Percentiles rank a stretch among this genome's conserved stretches.
These are phyloP conservation scores for Mychonastes homosphaera DNA, from an alignment of 139 green algal genomes.

Conservation along the genomic window DNA sequence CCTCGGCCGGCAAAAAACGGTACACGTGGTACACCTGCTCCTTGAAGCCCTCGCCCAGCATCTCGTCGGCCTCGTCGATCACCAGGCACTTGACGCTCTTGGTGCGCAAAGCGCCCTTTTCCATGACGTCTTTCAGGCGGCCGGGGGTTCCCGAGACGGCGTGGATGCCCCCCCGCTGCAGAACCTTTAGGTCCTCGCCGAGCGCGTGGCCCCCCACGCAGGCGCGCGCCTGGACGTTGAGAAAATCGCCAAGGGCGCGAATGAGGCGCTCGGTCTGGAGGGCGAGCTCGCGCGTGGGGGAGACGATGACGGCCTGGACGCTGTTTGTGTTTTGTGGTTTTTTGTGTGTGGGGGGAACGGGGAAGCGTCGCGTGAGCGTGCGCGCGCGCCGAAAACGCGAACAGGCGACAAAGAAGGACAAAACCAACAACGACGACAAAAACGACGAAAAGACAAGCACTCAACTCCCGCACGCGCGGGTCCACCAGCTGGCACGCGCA, in stretches of 20 bases:
- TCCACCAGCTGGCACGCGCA: conserved; percentile 83
- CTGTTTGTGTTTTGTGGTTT: too few relatives aligned
- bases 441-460: background rate
- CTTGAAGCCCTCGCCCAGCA: conserved; percentile 97
- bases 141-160: conserved; percentile 93
- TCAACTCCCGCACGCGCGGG: conserved; percentile 52
- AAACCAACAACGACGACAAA: background rate
- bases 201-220: conserved; percentile 94
- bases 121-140: conserved; percentile 98
- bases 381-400: background rate
- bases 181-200: conserved; percentile 26
- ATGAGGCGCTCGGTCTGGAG: conserved; percentile 91
- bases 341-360: background rate
- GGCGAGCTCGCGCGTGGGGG: conserved; percentile 93
- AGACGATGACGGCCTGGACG: conserved; percentile 82
- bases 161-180: conserved; percentile 39
- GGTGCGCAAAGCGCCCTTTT: conserved; percentile 52
- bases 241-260: conserved; percentile 82
- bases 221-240: conserved; percentile 83
- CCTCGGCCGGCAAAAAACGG: conserved; percentile 29
- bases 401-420: background rate
- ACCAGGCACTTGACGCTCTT: conserved; percentile 56
- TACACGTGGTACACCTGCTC: conserved; percentile 99
- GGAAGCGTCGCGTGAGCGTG: background rate
- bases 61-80: conserved; percentile 96